Conservation (phyloP, 2,329 filamentous ascomycete species). For the Sporothrix dimorphospora region DNA sequence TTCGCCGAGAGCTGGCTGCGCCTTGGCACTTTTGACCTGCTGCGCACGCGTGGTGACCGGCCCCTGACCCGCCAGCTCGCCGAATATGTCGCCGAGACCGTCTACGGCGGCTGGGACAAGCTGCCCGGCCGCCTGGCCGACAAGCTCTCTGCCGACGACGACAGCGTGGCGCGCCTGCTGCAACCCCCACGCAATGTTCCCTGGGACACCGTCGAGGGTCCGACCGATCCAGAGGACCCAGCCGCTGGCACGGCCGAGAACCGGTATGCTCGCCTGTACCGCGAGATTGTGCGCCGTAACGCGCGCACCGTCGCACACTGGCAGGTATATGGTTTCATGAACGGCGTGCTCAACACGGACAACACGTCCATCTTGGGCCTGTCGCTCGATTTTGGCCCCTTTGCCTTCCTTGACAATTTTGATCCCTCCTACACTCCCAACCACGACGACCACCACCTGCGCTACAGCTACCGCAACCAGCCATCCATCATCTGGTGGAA, state of each 20-base stretch:
- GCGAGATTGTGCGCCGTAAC: conserved; percentile 83
- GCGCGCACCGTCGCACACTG: conserved; percentile 86
- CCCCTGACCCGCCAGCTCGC: conserved; percentile 72
- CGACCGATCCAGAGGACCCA: conserved; percentile 41
- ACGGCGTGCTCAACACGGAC: conserved; percentile 96
- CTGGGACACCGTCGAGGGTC: conserved; percentile 13
- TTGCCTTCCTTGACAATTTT: conserved; percentile 97
- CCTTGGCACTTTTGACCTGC: conserved; percentile 95
- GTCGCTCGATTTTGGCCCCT: conserved; percentile 92
- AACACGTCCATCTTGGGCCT: conserved; percentile 91
- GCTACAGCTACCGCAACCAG: conserved; percentile 93
- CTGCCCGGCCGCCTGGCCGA: conserved; percentile 65
- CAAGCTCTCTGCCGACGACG: conserved; percentile 32
- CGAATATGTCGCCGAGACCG: conserved; percentile 83
- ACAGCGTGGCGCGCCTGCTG: conserved; percentile 22
- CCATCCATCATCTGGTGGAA: conserved; percentile 99
- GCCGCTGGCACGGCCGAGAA: conserved; percentile 71
- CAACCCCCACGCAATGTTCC: conserved; percentile 36
- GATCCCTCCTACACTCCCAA: conserved; percentile 95
- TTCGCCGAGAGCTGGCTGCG: conserved; percentile 92
- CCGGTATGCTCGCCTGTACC: conserved; percentile 82
- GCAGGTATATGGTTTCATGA: conserved; percentile 99
- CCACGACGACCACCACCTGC: conserved; percentile 85
- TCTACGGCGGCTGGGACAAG: conserved; percentile 85
- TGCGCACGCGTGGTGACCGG: conserved; percentile 79